Conservation (phyloP, 192 early-diverging fungal genomes). For the Backusella liffmaniae region DNA sequence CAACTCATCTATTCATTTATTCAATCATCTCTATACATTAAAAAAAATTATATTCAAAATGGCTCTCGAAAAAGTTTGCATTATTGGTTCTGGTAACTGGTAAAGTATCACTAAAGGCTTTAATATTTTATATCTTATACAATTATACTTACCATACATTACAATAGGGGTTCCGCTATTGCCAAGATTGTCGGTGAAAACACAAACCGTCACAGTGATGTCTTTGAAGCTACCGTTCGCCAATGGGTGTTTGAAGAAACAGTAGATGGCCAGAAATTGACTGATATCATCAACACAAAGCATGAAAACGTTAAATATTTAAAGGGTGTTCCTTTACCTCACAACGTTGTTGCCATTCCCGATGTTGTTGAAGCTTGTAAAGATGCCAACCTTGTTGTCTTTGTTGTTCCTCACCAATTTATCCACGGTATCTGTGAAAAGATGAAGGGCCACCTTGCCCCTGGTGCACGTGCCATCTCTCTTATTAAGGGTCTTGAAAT, state of each 20-base stretch:
- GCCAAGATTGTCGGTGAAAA: constrained; percentile 92
- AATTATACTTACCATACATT: neutral
- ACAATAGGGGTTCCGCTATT: constrained; percentile 86
- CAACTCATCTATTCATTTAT: neutral
- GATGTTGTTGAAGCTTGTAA: constrained; percentile 75
- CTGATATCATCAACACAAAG: constrained; percentile 90
- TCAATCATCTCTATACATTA: neutral
- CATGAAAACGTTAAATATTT: constrained; percentile 95
- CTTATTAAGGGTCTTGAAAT: constrained; percentile 89
- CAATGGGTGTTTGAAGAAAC: constrained; percentile 98
- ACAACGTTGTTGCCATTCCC: constrained; percentile 83
- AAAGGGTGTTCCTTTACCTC: constrained; percentile 80
- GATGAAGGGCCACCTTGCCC: constrained; percentile 70
- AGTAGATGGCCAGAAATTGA: constrained; percentile 79
- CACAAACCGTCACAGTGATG: constrained; percentile 55
- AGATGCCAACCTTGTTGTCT: constrained; percentile 88
- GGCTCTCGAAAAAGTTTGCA: constrained; percentile 70
- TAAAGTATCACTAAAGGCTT: constrained; percentile 39
- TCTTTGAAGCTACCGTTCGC: constrained; percentile 77
- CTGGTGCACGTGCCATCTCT: constrained; percentile 85
- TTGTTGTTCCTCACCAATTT: constrained; percentile 97
- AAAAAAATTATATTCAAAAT: neutral
- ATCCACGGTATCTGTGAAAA: constrained; percentile 80
- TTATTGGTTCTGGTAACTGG: constrained; percentile 98
- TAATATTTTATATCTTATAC: neutral